Evolutionary conservation across 2,329 filamentous ascomycete genomes (phyloP).

Genomic region (Sphaerostilbella broomeana): DNA sequence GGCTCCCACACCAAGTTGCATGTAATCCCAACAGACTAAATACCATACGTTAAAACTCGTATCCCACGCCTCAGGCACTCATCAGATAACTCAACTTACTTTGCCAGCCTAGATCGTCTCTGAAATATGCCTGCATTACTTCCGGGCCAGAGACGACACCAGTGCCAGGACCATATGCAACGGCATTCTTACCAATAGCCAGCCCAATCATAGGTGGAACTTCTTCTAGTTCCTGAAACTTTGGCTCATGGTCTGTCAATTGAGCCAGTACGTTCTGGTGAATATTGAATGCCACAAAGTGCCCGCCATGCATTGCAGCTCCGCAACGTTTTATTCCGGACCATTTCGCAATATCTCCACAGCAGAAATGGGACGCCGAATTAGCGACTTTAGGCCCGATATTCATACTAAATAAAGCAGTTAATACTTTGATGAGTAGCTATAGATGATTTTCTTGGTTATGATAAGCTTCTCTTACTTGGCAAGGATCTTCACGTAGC

Average conservation of each 20-base stretch:
- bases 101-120: slow-evolving; percentile 58
- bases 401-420: slow-evolving; percentile 37
- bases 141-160: slow-evolving; percentile 57
- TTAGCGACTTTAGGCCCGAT: slow-evolving; percentile 52
- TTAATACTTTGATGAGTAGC: background rate
- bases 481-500: slow-evolving; percentile 57
- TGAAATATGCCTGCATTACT: slow-evolving; percentile 57
- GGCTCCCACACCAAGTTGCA: slow-evolving; percentile 38
- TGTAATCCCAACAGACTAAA: slow-evolving; percentile 49
- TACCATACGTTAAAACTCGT: too few relatives aligned
- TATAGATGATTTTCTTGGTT: background rate
- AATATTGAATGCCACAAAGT: slow-evolving; percentile 59
- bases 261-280: slow-evolving; percentile 52
- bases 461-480: slow-evolving; percentile 36
- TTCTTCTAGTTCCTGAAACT: slow-evolving; percentile 43
- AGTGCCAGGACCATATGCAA: slow-evolving; percentile 52
- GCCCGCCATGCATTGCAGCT: slow-evolving; percentile 67
- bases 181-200: slow-evolving; percentile 62
- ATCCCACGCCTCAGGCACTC: too few relatives aligned
- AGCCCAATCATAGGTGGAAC: slow-evolving; percentile 63
- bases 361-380: slow-evolving; percentile 55
- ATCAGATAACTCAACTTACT: slow-evolving; percentile 46
- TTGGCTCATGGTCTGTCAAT: slow-evolving; percentile 33
- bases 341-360: slow-evolving; percentile 65
- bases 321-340: slow-evolving; percentile 75